Base-by-base conservation (phyloP, 2,329 filamentous ascomycete species). In the Hyphodiscus sp. region DNA sequence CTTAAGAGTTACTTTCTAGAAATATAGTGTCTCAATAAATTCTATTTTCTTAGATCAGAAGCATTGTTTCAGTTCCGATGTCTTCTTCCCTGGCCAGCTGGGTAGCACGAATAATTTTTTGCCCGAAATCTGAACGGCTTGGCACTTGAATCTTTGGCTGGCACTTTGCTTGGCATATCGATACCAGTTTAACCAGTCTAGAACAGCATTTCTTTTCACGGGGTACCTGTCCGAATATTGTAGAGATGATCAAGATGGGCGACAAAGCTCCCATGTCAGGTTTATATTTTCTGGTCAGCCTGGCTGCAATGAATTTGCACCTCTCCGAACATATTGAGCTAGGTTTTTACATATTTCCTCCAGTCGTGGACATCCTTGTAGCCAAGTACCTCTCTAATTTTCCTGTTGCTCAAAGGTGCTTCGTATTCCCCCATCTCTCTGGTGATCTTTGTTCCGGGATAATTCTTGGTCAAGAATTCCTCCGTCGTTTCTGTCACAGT, bases 301-400 rank as follows among this genome's bases (percentile, higher is more conserved):
- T n/a, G n/a, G n/a, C n/a, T n/a, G n/a, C n/a, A n/a, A n/a, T n/a
- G n/a, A n/a, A n/a, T n/a, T n/a, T n/a, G n/a, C n/a, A 44, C 41
- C 9, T 44, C 41, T 44, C 41, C 7, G n/a, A 44, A 18, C 18
- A 38, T 38, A 38, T 38, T 10, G 3, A 26, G 23, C 23, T 38
- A 38, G 16, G 13, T 10, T 13, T 38, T 38, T 4, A 59, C 58
- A 58, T 63, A 61, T 16, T 58, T 60, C 49, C 55, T 59, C 79
- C 80, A 83, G 55, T 80, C 69, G 65, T 83, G 79, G 49, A 77
- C 71, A 59, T 85, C 80, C 61, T 73, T 71, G 63, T 82, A 85
- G 0, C 80, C 80, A 52, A 85, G 61, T 49, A 84, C 69, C 45
- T 80, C 75, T 49, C 71, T 74, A 42, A 82, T 80, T 72, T 85